phyloP scores from a whole-genome alignment of 768 basidiomycete genomes.

The Termitomyces sp. region DNA sequence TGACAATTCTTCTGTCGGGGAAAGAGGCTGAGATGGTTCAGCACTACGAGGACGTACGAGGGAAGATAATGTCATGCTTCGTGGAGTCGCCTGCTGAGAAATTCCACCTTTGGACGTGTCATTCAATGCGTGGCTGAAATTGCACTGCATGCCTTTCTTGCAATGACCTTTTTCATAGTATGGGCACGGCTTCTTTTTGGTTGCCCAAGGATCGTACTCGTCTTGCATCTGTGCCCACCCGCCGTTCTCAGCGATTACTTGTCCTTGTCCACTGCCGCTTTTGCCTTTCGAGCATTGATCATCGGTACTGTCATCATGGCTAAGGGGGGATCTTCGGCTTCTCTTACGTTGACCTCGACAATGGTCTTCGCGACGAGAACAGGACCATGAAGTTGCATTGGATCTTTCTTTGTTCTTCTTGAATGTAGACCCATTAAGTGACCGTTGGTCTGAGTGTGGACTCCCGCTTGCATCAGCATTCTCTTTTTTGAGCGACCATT shows the following conservation, averaged over 20 bases:
- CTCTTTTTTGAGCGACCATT: neutral
- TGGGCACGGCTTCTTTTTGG: neutral
- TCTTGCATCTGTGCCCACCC: neutral
- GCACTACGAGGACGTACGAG: neutral
- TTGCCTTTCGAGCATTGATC: neutral
- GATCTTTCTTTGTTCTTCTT: neutral
- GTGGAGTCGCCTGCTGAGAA: neutral
- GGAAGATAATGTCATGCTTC: neutral
- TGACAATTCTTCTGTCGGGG: neutral
- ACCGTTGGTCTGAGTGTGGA: neutral
- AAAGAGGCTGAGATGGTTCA: neutral
- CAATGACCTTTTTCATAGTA: slow-evolving; percentile 6
- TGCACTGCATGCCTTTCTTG: slow-evolving; percentile 5
- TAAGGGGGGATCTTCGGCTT: neutral
- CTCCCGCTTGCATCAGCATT: neutral
- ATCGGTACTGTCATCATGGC: neutral
- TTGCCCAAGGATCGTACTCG: neutral
- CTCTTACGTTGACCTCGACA: neutral
- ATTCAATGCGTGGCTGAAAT: neutral
- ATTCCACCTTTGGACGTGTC: neutral
- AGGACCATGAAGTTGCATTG: neutral
- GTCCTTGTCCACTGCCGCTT: neutral
- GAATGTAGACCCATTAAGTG: neutral
- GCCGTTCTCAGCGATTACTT: neutral
- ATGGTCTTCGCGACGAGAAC: neutral